Evolutionary conservation across 2,329 filamentous ascomycete genomes (phyloP).

Genomic region (Cordyceps cateniannulata): DNA sequence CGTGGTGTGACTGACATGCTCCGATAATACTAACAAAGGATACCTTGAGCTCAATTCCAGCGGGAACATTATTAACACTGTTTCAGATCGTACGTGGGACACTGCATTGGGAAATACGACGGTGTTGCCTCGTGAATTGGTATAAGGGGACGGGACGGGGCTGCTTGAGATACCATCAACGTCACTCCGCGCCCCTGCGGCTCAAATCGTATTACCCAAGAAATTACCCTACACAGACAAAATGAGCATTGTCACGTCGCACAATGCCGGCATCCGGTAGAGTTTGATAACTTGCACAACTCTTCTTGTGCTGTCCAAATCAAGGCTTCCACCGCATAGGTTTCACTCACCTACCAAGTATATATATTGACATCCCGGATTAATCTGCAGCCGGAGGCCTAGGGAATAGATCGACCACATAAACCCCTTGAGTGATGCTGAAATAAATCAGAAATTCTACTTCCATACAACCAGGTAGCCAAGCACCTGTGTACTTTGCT

Average conservation of each 20-base stretch:
- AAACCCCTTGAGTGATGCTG: too few relatives aligned
- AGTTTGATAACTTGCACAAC: background rate
- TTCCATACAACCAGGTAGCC: too few relatives aligned
- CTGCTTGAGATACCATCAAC: background rate
- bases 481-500: too few relatives aligned
- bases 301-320: background rate
- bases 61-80: background rate
- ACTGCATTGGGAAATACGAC: background rate
- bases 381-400: too few relatives aligned
- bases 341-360: too few relatives aligned
- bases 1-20: background rate
- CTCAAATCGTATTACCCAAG: background rate
- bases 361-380: too few relatives aligned
- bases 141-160: too few relatives aligned
- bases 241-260: background rate
- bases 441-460: too few relatives aligned
- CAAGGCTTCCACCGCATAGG: too few relatives aligned
- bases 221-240: background rate
- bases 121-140: background rate
- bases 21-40: background rate
- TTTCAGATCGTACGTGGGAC: background rate
- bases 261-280: background rate
- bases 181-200: background rate
- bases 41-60: background rate
- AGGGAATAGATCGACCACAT: too few relatives aligned